Conservation (phyloP, 768 basidiomycete species). For the Lentinus tigrinus region DNA sequence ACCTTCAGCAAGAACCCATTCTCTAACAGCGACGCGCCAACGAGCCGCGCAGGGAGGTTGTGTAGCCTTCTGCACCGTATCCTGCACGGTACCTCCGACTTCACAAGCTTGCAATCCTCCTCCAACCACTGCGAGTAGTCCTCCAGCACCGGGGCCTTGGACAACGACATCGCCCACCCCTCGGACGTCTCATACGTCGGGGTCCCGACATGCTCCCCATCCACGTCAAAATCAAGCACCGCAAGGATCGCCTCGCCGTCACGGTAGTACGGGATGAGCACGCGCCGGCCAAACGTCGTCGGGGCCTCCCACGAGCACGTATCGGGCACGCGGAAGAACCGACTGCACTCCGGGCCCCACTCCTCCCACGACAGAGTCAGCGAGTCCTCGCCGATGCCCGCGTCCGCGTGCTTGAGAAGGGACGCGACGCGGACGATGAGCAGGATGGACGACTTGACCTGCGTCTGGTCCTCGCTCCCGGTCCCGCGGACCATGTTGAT, state of each 20-base stretch:
- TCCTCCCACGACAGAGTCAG: not conserved
- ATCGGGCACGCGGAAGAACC: not conserved
- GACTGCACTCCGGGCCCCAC: not conserved
- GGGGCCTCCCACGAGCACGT: not conserved
- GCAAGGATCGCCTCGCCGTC: not conserved
- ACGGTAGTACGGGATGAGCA: not conserved
- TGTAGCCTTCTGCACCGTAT: not conserved
- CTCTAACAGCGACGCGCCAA: not conserved
- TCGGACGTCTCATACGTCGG: not conserved
- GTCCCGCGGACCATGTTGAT: not conserved
- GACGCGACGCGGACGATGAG: not conserved
- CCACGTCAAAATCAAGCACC: not conserved
- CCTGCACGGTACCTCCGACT: not conserved
- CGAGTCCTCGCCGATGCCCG: not conserved
- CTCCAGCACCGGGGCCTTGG: not conserved
- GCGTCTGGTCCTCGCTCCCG: not conserved
- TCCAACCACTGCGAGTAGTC: not conserved
- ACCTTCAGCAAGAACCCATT: not conserved
- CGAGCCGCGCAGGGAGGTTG: not conserved
- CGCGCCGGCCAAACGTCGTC: not conserved
- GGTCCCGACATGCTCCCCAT: not conserved
- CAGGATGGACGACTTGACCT: not conserved
- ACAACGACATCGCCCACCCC: not conserved
- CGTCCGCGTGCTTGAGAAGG: not conserved
- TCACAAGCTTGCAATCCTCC: not conserved